A percentile compares a stretch with the other conserved stretches of the same genome.
Evolutionary conservation across 495 filamentous ascomycete species (phyloP).

Genomic region (Ascodesmis nigricans): DNA sequence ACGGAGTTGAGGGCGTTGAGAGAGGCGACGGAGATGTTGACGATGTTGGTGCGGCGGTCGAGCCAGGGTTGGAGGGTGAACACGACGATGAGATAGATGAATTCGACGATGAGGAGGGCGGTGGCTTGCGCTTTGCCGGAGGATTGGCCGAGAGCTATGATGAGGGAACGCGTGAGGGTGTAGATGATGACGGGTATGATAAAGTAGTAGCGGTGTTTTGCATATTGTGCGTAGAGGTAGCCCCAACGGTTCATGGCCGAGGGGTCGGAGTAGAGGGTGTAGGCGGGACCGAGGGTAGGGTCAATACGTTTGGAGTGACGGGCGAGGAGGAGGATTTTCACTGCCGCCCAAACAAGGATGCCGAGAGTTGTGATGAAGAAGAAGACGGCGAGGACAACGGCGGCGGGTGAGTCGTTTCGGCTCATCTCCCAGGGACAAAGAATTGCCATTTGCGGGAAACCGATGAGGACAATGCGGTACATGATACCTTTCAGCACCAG

Average conservation of each 20-base stretch:
- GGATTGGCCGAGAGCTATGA: slow-evolving; percentile 57
- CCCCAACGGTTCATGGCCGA: slow-evolving; percentile 61
- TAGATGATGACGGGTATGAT: slow-evolving; percentile 64
- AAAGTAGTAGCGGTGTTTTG: slow-evolving; percentile 83
- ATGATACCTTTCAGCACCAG: slow-evolving; percentile 64
- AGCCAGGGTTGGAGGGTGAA: slow-evolving; percentile 76
- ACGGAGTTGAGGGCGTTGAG: slow-evolving; percentile 75
- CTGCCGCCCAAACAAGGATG: slow-evolving; percentile 57
- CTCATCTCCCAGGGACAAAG: slow-evolving; percentile 86
- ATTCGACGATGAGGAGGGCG: slow-evolving; percentile 63
- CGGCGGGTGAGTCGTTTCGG: slow-evolving; percentile 55
- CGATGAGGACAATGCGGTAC: slow-evolving; percentile 40
- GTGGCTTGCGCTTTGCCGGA: slow-evolving; percentile 54
- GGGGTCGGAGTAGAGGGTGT: slow-evolving; percentile 83
- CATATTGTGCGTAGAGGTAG: slow-evolving; percentile 85
- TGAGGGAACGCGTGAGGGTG: slow-evolving; percentile 62
- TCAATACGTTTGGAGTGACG: slow-evolving; percentile 67
- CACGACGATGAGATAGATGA: slow-evolving; percentile 48
- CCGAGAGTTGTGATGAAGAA: slow-evolving; percentile 36
- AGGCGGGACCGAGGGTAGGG: slow-evolving; percentile 54
- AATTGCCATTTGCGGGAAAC: slow-evolving; percentile 50
- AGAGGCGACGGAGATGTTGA: slow-evolving; percentile 72
- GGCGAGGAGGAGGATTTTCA: slow-evolving; percentile 66
- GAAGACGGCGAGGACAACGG: slow-evolving; percentile 69
- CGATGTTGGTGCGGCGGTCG: slow-evolving; percentile 92